A percentile compares a stretch with the other conserved stretches of the same genome.
phyloP scores from a whole-genome alignment of 352 stramenopile species.

The Globisporangium middletonii region DNA sequence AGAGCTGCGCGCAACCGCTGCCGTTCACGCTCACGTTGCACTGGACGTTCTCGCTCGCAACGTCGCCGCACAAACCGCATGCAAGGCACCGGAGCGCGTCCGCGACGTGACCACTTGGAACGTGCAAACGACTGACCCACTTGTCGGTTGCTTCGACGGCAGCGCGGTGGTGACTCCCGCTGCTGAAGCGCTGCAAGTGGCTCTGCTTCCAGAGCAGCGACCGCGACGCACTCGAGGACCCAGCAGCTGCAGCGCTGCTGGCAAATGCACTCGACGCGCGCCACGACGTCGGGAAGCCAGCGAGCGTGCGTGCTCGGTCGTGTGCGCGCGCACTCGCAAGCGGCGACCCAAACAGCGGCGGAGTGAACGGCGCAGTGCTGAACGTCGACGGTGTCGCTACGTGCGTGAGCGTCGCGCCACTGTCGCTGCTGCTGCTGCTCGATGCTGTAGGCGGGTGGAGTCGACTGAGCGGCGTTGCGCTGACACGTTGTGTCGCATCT shows the following conservation, averaged over 20 bases:
- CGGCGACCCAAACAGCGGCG: conserved; percentile 3
- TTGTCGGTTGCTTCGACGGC: conserved; percentile 28
- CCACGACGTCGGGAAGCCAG: conserved; percentile 11
- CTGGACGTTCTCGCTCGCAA: conserved; percentile 71
- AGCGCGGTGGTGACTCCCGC: conserved; percentile 3
- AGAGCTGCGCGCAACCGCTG: conserved; percentile 54
- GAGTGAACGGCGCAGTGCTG: background rate
- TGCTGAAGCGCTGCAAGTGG: conserved; percentile 12
- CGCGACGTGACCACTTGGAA: conserved; percentile 32
- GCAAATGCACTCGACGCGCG: conserved; percentile 5
- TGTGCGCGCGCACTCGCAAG: conserved; percentile 1
- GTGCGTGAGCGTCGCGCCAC: background rate
- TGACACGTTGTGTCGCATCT: too few relatives aligned
- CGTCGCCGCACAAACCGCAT: conserved; percentile 70
- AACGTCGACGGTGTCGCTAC: background rate
- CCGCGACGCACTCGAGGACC: conserved; percentile 4
- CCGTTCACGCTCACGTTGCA: conserved; percentile 27
- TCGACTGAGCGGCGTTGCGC: too few relatives aligned
- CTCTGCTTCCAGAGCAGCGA: conserved; percentile 37
- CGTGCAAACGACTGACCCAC: conserved; percentile 35
- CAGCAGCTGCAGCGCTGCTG: background rate
- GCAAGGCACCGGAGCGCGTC: conserved; percentile 48
- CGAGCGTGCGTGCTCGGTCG: conserved; percentile 7
- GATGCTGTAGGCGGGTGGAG: background rate
- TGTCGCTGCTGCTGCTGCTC: background rate